Percentiles rank a stretch among this genome's conserved stretches.
Conservation (phyloP, 2,329 filamentous ascomycete species). For the Cladosporium halotolerans region DNA sequence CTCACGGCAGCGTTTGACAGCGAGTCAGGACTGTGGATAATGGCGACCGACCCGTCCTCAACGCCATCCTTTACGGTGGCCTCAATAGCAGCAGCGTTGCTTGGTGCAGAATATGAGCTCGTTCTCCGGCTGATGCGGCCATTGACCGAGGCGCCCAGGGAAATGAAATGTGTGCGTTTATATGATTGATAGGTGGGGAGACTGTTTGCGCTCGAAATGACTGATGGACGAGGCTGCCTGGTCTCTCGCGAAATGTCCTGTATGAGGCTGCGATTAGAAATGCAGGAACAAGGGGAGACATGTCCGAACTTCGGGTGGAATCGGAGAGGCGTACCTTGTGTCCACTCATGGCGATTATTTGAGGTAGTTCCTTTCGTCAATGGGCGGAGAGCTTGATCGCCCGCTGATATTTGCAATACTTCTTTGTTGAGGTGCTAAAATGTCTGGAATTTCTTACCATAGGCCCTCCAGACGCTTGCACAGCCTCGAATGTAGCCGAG, state of each 20-base stretch:
- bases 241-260: slow-evolving; percentile 38
- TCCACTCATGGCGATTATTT: too few species aligned
- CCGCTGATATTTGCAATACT: too few species aligned
- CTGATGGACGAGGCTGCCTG: slow-evolving; percentile 40
- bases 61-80: slow-evolving; percentile 58
- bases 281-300: slow-evolving; percentile 4
- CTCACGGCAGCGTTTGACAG: slow-evolving; percentile 67
- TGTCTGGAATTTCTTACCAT: too few species aligned
- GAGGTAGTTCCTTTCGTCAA: too few species aligned
- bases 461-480: too few species aligned
- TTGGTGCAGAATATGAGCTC: slow-evolving; percentile 74
- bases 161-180: slow-evolving; percentile 70
- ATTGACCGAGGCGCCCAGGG: slow-evolving; percentile 51
- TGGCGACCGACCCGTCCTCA: slow-evolving; percentile 53
- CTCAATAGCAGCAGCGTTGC: slow-evolving; percentile 69
- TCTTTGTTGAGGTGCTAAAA: too few species aligned
- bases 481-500: too few species aligned
- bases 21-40: slow-evolving; percentile 57
- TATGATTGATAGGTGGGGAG: slow-evolving; percentile 58
- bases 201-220: slow-evolving; percentile 54
- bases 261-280: slow-evolving; percentile 6
- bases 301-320: too few species aligned
- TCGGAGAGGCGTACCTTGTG: too few species aligned
- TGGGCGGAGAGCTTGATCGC: too few species aligned
- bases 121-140: slow-evolving; percentile 86